Conservation (phyloP, 257 asterid species). For the Solanum tarapatanum region DNA sequence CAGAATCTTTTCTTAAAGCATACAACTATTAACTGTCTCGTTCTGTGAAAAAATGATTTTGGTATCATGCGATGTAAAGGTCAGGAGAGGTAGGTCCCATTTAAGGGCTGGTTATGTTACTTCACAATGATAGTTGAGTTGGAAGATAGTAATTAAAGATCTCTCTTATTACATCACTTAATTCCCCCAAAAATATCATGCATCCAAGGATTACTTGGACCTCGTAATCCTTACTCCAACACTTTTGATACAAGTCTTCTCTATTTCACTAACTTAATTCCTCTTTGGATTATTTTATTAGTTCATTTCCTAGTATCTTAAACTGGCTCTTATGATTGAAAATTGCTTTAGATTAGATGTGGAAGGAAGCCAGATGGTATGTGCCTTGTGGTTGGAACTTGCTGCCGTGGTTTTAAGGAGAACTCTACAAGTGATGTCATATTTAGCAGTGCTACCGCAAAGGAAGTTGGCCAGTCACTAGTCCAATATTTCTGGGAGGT, state of each 20-base stretch:
- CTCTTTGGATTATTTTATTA: neutral
- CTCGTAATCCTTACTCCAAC: neutral
- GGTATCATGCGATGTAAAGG: neutral
- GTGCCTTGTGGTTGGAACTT: constrained; percentile 95
- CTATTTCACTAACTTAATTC: neutral
- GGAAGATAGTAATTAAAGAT: neutral
- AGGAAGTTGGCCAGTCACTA: constrained; percentile 56
- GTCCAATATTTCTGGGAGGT: constrained; percentile 99
- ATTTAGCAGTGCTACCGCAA: constrained; percentile 60
- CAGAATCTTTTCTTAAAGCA: constrained; percentile 1
- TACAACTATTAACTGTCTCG: neutral
- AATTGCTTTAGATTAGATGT: constrained; percentile 52
- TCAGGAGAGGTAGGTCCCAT: neutral
- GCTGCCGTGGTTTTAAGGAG: constrained; percentile 70
- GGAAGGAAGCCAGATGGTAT: constrained; percentile 94
- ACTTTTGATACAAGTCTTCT: neutral
- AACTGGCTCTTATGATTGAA: constrained; percentile 16
- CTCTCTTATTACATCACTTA: neutral
- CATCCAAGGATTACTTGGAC: neutral
- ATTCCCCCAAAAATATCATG: neutral
- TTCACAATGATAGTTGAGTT: neutral
- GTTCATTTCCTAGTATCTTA: neutral
- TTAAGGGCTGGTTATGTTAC: neutral
- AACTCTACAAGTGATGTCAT: constrained; percentile 77
- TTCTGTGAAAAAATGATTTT: neutral